These are phyloP conservation scores for Metschnikowia vanudenii DNA, from an alignment of 805 yeast species.

Conservation along the genomic window DNA sequence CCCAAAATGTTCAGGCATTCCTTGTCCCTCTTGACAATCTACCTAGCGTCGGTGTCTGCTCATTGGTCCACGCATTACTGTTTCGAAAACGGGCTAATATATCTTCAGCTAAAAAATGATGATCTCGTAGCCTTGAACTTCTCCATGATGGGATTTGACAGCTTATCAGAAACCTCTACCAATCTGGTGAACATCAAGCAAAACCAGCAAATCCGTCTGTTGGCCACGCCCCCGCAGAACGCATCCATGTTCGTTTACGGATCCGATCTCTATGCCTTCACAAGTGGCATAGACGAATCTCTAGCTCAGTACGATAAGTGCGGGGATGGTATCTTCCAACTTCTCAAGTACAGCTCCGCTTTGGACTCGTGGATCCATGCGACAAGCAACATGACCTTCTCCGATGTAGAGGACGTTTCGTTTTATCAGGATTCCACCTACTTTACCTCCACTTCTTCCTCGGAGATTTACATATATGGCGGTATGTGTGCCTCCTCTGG, in stretches of 20 bases:
- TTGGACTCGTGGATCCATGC: constrained; percentile 23
- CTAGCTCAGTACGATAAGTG: constrained; percentile 20
- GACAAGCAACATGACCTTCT: constrained; percentile 20
- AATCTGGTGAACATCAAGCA: constrained; percentile 21
- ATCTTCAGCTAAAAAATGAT: constrained; percentile 36
- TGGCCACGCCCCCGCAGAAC: constrained; percentile 34
- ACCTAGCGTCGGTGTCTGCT: constrained; percentile 9
- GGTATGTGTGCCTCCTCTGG: constrained; percentile 36
- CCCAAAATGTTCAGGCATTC: background rate
- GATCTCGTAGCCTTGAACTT: constrained; percentile 37
- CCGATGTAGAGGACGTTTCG: constrained; percentile 27
- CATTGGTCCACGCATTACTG: constrained; percentile 38
- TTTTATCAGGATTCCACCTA: constrained; percentile 40
- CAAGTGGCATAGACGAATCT: constrained; percentile 9
- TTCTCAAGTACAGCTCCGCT: constrained; percentile 22
- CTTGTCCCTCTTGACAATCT: background rate
- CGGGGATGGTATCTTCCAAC: constrained; percentile 27
- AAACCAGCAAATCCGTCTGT: constrained; percentile 22
- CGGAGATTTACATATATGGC: constrained; percentile 53
- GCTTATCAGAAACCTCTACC: constrained; percentile 10
- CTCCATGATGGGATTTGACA: constrained; percentile 31
- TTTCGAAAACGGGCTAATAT: constrained; percentile 32
- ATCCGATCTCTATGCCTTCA: constrained; percentile 31
- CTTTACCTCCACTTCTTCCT: constrained; percentile 37
- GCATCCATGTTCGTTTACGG: constrained; percentile 32